phyloP scores from a whole-genome alignment of 345 rosid genomes.

The Mangifera indica region DNA sequence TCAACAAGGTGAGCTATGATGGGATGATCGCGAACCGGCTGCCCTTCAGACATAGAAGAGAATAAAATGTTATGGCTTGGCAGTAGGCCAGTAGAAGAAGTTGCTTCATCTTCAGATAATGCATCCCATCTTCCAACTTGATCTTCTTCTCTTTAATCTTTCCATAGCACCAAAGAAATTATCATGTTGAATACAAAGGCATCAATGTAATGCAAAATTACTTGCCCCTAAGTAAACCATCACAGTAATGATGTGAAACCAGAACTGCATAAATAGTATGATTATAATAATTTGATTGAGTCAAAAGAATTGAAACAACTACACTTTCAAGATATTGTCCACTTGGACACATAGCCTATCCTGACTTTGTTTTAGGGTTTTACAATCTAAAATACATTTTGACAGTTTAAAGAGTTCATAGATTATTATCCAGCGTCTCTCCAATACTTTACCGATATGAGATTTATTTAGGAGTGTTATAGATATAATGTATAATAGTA shows the following conservation, averaged over 20 bases:
- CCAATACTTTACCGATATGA: no score
- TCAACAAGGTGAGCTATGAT: conserved; percentile 86
- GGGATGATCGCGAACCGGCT: conserved; percentile 85
- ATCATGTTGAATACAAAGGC: not conserved
- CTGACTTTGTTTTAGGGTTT: no score
- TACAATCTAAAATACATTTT: no score
- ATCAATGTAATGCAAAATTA: conserved; percentile 5
- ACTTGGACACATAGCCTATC: no score
- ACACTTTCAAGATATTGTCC: no score
- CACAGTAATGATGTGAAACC: not conserved
- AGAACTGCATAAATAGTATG: not conserved
- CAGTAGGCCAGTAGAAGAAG: conserved; percentile 73
- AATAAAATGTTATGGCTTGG: conserved; percentile 86
- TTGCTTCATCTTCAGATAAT: conserved; percentile 79
- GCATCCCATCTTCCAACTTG: conserved; percentile 46
- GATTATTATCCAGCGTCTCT: no score
- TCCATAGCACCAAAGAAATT: conserved; percentile 17
- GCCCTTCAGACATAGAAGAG: conserved; percentile 94
- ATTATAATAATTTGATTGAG: not conserved
- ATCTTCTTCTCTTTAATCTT: conserved; percentile 53
- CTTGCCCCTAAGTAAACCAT: not conserved
- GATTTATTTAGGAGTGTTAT: no score
- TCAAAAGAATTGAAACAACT: not conserved
- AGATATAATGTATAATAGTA: no score
- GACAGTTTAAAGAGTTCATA: no score